Evolutionary conservation across 1,284 basidiomycete genomes (phyloP), one percentile per base, ranked within the genome.

Genomic region (Flammula alnicola): DNA sequence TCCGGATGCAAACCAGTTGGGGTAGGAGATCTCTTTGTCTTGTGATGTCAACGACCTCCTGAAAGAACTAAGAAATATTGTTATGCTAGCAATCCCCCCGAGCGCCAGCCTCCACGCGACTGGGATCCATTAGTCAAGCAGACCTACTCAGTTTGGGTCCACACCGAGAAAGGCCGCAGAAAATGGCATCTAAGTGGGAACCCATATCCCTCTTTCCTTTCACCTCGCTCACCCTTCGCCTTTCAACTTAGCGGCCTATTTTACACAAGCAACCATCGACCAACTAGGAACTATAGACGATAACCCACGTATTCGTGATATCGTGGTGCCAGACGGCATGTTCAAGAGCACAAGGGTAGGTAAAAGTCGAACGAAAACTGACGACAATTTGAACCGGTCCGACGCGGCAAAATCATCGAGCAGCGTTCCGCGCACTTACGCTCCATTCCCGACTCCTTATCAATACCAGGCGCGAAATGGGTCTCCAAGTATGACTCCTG

Each of bases 61-160:
- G 20, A 49, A 47, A 55, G 36, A 46, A 59, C 47, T 59, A 44
- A 47, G 27, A 54, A 50, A 45, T 44, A n/a, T 58, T 51, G 49
- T 59, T 29, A 30, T 25, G 36, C 45, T 58, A 60, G 51, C 47
- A 72, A 66, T 33, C 43, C 59, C 7, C 59, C 67, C 17, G 72
- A 75, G 47, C 72, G 69, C 39, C 73, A 76, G 48, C 78, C 80
- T n/a, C 77, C 75, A 30, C 76, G 80, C 44, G 81, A 82, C 52
- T 87, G 84, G 80, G 84, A 89, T 59, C 81, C 80, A 5, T 73
- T 88, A 32, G 83, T 90, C 53, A 90, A 90, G 65, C 87, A 89
- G 62, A 89, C 87, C 1, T 90, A 89, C 61, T 88, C 86, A 1
- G 88, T 86, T 30, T 87, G 77, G 77, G 80, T 83, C 14, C 76